Base-by-base conservation (phyloP, 305 asterid genomes). In the Rubia tinctorum region DNA sequence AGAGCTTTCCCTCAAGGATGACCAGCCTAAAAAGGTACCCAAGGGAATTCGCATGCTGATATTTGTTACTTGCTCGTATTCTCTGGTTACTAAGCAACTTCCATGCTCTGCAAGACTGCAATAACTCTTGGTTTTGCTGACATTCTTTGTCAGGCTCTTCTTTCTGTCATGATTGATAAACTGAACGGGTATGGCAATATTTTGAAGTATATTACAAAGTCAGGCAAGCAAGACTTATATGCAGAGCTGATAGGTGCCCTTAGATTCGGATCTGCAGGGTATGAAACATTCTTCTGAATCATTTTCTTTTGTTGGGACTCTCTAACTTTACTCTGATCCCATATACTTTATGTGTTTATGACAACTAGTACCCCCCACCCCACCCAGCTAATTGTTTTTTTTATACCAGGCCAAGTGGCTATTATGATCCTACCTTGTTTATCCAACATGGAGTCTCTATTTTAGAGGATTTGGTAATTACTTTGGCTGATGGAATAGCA, bases 401-500 rank as follows among this genome's bases (percentile, higher is more conserved):
- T 61, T 55, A 73, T 77, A 72, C 79, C 91, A 95, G 98, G 90
- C 77, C 81, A 69, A 86, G 82, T 40, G 87, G 91, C 73, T 88
- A 78, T 79, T 95, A 88, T 82, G 85, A 79, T 76, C 66, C 76
- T 82, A 79, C 81, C 84, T 84, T 95, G 84, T 90, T 92, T 81
- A 80, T 74, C 78, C 86, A 79, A 86, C 90, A 92, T 78, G 93
- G 96, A 69, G 93, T 95, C 65, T 80, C 88, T 65, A 82, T 95
- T 84, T 80, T 95, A 78, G 99, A 95, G 85, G 98, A 95, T 88
- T 80, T 95, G 83, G 86, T 92, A 74, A 92, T 92, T 82, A 83
- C 87, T 20, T 76, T 95, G 75, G 98, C 99, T 14, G 97, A 95
- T 86, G 98, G 96, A 73, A 83, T 90, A 79, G 96, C 99, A 68